Evolutionary conservation across 306 rosid species (phyloP).

Genomic region (Prinsepia uniflora): DNA sequence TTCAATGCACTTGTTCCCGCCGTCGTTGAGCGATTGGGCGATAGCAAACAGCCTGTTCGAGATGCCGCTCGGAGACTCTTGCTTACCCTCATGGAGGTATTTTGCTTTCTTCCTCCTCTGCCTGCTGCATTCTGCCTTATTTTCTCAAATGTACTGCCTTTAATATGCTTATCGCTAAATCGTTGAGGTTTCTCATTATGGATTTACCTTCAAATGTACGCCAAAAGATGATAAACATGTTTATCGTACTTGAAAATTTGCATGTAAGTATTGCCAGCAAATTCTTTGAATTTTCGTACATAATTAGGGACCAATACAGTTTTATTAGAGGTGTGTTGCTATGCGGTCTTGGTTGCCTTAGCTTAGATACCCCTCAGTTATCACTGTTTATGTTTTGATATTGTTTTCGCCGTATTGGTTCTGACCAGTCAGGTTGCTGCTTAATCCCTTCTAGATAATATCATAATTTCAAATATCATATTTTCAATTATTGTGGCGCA

Average conservation of each 20-base stretch:
- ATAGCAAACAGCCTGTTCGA: conserved; percentile 90
- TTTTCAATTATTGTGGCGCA: neutral
- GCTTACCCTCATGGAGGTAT: conserved; percentile 97
- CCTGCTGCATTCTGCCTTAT: neutral
- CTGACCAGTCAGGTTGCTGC: neutral
- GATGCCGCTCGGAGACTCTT: conserved; percentile 89
- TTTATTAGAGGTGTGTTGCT: neutral
- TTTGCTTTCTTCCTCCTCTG: neutral
- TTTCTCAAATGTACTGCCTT: neutral
- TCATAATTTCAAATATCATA: neutral
- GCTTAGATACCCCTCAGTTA: neutral
- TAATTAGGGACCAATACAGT: neutral
- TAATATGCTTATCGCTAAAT: neutral
- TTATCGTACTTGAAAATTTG: neutral
- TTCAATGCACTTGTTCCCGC: conserved; percentile 97
- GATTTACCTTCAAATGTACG: too few species aligned
- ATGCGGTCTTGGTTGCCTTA: neutral
- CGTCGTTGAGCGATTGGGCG: conserved; percentile 93
- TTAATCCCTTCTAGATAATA: neutral
- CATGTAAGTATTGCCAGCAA: neutral
- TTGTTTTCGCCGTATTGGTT: neutral
- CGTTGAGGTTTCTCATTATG: neutral
- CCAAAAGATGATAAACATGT: neutral
- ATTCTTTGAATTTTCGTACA: neutral
- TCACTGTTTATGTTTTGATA: neutral